These are phyloP conservation scores for Tylopilus sp. DNA, from an alignment of 1,284 basidiomycete genomes.

Conservation along the genomic window DNA sequence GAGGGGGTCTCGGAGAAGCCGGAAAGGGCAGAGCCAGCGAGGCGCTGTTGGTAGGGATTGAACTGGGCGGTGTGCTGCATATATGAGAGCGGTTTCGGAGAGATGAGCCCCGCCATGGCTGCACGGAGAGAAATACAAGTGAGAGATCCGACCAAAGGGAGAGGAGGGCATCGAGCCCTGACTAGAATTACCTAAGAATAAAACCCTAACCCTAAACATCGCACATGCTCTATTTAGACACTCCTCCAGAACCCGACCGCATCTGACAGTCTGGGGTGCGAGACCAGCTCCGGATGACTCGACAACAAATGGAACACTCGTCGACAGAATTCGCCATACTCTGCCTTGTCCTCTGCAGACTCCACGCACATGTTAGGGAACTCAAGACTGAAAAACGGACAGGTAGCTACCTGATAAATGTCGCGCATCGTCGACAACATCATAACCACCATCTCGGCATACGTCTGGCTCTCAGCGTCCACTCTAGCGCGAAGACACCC, in stretches of 20 bases:
- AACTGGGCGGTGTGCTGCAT: constrained; percentile 51
- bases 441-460: constrained; percentile 27
- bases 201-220: constrained; percentile 30
- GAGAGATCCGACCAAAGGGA: constrained; percentile 12
- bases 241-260: constrained; percentile 21
- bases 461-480: constrained; percentile 28
- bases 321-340: constrained; percentile 26
- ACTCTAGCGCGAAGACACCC: constrained; percentile 18
- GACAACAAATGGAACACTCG: constrained; percentile 17
- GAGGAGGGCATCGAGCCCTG: not conserved
- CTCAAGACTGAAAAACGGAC: not conserved
- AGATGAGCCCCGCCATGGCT: constrained; percentile 56
- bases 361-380: constrained; percentile 4
- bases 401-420: constrained; percentile 23
- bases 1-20: constrained; percentile 53
- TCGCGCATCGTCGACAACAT: constrained; percentile 34
- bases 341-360: constrained; percentile 12
- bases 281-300: constrained; percentile 17
- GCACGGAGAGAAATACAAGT: constrained; percentile 6
- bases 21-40: constrained; percentile 27
- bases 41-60: constrained; percentile 47
- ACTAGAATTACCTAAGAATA: constrained; percentile 23
- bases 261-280: constrained; percentile 25
- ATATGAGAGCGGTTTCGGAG: constrained; percentile 63
- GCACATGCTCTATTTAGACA: not conserved